Evolutionary conservation across 345 rosid genomes (phyloP).

Genomic region (Erucastrum elatum): DNA sequence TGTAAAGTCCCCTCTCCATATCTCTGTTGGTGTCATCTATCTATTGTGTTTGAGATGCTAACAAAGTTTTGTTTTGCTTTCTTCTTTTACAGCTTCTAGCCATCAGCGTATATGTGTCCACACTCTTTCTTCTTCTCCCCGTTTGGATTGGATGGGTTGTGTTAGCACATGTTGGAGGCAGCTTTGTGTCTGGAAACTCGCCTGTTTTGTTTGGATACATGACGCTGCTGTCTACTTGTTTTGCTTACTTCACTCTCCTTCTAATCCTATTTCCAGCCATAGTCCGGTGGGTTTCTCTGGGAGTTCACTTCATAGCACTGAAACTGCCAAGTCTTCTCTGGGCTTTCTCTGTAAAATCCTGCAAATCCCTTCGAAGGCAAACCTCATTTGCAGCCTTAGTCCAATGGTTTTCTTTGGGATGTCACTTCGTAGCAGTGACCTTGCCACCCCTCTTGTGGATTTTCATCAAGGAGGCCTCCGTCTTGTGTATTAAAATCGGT

Average conservation of each 20-base stretch:
- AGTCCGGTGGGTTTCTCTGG: background rate
- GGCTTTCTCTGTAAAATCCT: background rate
- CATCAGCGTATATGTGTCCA: background rate
- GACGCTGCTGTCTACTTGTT: background rate
- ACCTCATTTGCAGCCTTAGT: background rate
- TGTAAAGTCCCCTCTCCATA: background rate
- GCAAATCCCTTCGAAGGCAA: background rate
- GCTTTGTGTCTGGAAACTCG: background rate
- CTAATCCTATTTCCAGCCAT: background rate
- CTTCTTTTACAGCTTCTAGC: conserved; percentile 8
- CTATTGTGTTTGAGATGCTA: too few species aligned
- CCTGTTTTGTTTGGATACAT: conserved; percentile 10
- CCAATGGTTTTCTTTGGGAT: background rate
- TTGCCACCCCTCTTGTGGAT: conserved; percentile 1
- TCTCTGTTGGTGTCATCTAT: too few species aligned
- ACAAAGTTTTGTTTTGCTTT: background rate
- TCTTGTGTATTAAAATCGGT: conserved; percentile 20
- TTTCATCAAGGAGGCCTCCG: background rate
- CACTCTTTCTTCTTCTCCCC: conserved; percentile 15
- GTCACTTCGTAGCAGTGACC: background rate
- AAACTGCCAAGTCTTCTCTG: conserved; percentile 3
- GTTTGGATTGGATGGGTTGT: conserved; percentile 23
- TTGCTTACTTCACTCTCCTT: background rate
- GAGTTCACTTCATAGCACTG: conserved; percentile 11
- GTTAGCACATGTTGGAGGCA: conserved; percentile 2